phyloP scores from a whole-genome alignment of 1,284 basidiomycete species.

The Hemileia vastatrix region DNA sequence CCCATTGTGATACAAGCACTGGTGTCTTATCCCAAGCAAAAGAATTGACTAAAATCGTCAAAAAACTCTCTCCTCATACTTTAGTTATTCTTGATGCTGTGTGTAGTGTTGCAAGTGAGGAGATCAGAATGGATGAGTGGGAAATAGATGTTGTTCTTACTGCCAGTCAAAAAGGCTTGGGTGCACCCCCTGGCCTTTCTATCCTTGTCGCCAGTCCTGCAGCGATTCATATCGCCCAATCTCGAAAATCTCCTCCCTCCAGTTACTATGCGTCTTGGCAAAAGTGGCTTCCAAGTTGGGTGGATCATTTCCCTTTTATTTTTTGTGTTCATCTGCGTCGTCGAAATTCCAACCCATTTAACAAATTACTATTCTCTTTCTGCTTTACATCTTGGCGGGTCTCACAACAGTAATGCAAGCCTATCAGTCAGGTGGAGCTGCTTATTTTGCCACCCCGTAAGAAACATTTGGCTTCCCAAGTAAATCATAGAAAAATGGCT shows the following conservation, averaged over 20 bases:
- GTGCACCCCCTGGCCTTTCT: slow-evolving; percentile 86
- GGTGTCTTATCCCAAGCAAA: slow-evolving; percentile 79
- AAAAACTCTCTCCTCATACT: slow-evolving; percentile 70
- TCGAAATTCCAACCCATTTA: too few species aligned
- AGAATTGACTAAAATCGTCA: slow-evolving; percentile 64
- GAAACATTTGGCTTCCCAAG: not conserved
- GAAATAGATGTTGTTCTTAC: slow-evolving; percentile 78
- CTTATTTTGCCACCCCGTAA: slow-evolving; percentile 78
- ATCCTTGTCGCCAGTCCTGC: slow-evolving; percentile 70
- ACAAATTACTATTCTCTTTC: not conserved
- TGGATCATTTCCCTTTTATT: slow-evolving; percentile 26
- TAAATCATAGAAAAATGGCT: not conserved
- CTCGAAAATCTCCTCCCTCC: slow-evolving; percentile 59
- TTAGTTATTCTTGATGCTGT: slow-evolving; percentile 82
- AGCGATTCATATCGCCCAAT: slow-evolving; percentile 66
- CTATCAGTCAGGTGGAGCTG: slow-evolving; percentile 63
- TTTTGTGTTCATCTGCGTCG: too few species aligned
- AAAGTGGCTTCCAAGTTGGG: slow-evolving; percentile 47
- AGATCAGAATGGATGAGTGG: slow-evolving; percentile 89
- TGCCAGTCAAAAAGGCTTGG: slow-evolving; percentile 90
- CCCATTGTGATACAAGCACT: slow-evolving; percentile 59
- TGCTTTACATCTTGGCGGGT: not conserved
- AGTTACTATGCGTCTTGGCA: slow-evolving; percentile 86
- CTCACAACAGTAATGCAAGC: slow-evolving; percentile 66
- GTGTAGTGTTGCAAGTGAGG: slow-evolving; percentile 90